These are phyloP conservation scores for Sporisorium scitamineum DNA, from an alignment of 1,284 basidiomycete genomes.

Conservation along the genomic window DNA sequence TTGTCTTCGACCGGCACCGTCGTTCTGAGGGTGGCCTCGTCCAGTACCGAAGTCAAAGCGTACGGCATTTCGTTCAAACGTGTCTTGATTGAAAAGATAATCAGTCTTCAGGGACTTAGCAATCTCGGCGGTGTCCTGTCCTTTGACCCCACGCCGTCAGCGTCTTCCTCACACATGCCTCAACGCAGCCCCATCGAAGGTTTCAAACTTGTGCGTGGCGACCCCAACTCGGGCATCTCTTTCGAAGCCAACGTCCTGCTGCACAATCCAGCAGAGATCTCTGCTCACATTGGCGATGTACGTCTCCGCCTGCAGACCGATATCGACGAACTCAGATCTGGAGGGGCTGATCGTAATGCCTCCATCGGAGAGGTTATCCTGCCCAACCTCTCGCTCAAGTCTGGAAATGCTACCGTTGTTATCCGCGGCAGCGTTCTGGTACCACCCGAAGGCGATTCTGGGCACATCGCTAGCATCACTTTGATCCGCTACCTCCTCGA, in stretches of 20 bases:
- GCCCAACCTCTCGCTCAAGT: slow-evolving; percentile 33
- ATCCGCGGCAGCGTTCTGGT: slow-evolving; percentile 30
- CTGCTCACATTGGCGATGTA: slow-evolving; percentile 27
- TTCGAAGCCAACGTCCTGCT: slow-evolving; percentile 44
- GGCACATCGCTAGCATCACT: slow-evolving; percentile 28
- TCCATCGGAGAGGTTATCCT: slow-evolving; percentile 31
- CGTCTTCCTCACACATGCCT: neutral
- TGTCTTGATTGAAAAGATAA: slow-evolving; percentile 46
- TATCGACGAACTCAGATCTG: slow-evolving; percentile 30
- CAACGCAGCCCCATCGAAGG: slow-evolving; percentile 35
- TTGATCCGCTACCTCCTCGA: slow-evolving; percentile 51
- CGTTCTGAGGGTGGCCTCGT: slow-evolving; percentile 23
- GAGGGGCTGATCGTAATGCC: slow-evolving; percentile 21
- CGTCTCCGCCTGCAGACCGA: slow-evolving; percentile 32
- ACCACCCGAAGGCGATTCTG: slow-evolving; percentile 4
- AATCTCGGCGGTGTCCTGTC: slow-evolving; percentile 45
- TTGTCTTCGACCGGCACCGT: slow-evolving; percentile 15
- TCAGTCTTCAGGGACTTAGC: slow-evolving; percentile 43
- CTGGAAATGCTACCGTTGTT: slow-evolving; percentile 11
- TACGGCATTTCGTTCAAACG: slow-evolving; percentile 55
- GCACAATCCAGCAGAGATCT: slow-evolving; percentile 40
- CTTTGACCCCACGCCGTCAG: slow-evolving; percentile 7
- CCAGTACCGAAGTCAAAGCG: slow-evolving; percentile 49
- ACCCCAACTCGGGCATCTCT: slow-evolving; percentile 41
- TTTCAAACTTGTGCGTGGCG: slow-evolving; percentile 47